Evolutionary conservation across 1,284 basidiomycete genomes (phyloP).

Genomic region (Naganishia cerealis): DNA sequence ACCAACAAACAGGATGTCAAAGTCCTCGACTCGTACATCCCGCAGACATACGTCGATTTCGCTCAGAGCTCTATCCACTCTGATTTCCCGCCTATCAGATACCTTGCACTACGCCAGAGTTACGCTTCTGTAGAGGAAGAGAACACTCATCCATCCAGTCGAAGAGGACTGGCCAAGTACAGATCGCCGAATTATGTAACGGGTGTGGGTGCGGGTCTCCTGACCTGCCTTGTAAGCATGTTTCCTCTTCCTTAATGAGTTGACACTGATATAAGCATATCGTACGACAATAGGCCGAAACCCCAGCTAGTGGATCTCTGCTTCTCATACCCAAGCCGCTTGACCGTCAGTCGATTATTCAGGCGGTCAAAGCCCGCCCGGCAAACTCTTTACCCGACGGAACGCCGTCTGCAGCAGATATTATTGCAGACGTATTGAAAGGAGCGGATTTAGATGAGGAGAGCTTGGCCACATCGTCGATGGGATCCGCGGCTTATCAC

Average conservation of each 20-base stretch:
- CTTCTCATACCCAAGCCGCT: slow-evolving; percentile 17
- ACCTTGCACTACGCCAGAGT: background rate
- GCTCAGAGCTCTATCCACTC: background rate
- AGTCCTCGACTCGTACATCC: slow-evolving; percentile 25
- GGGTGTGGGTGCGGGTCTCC: slow-evolving; percentile 16
- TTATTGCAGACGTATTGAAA: background rate
- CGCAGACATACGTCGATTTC: slow-evolving; percentile 17
- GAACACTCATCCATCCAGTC: background rate
- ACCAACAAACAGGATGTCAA: background rate
- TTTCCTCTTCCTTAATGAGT: background rate
- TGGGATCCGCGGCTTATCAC: background rate
- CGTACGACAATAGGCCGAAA: background rate
- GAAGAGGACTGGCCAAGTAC: slow-evolving; percentile 1
- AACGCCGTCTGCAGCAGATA: background rate
- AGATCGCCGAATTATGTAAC: slow-evolving; percentile 22
- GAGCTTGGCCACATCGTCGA: background rate
- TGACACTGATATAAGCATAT: background rate
- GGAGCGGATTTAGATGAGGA: slow-evolving; percentile 13
- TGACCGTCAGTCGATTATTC: slow-evolving; percentile 15
- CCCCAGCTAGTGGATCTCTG: background rate
- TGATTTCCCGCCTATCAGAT: slow-evolving; percentile 15
- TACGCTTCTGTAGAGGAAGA: background rate
- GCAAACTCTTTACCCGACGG: background rate
- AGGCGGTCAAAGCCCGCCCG: background rate
- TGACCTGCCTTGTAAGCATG: slow-evolving; percentile 8